Evolutionary conservation across 768 basidiomycete genomes (phyloP).

Genomic region (Suillus luteus): DNA sequence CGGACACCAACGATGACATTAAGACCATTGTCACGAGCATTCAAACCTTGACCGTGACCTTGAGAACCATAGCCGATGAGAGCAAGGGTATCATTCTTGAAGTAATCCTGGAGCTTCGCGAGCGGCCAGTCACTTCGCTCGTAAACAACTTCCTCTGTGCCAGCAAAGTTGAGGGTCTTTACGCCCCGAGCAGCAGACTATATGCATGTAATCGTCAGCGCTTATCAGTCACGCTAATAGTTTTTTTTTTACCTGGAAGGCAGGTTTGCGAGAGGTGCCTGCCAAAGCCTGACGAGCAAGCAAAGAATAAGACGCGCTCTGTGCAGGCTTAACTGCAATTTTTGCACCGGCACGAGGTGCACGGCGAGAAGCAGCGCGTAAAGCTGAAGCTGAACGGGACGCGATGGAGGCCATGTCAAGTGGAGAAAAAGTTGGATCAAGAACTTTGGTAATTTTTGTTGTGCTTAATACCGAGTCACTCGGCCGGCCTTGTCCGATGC

Average conservation of each 20-base stretch:
- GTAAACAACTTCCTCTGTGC: slow-evolving; percentile 89
- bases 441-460: not conserved
- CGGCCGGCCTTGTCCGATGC: not conserved
- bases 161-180: slow-evolving; percentile 97
- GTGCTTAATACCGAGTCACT: not conserved
- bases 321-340: slow-evolving; percentile 42
- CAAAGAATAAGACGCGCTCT: slow-evolving; percentile 69
- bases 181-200: slow-evolving; percentile 59
- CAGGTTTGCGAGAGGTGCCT: slow-evolving; percentile 31
- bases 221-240: not conserved
- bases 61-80: slow-evolving; percentile 99
- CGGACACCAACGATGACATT: slow-evolving; percentile 99
- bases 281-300: slow-evolving; percentile 48
- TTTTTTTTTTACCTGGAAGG: slow-evolving; percentile 36
- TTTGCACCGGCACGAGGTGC: slow-evolving; percentile 52
- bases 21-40: slow-evolving; percentile 98
- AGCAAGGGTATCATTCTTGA: slow-evolving; percentile 99
- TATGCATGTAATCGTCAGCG: slow-evolving; percentile 32
- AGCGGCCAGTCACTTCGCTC: slow-evolving; percentile 98
- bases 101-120: slow-evolving; percentile 97
- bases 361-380: slow-evolving; percentile 69
- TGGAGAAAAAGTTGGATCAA: slow-evolving; percentile 8
- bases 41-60: slow-evolving; percentile 97
- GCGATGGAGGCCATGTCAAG: slow-evolving; percentile 62
- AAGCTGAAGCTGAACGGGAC: slow-evolving; percentile 63